Evolutionary conservation across 2,329 filamentous ascomycete genomes (phyloP), one percentile per base, ranked within the genome.

Genomic region (Coniochaeta hoffmannii): DNA sequence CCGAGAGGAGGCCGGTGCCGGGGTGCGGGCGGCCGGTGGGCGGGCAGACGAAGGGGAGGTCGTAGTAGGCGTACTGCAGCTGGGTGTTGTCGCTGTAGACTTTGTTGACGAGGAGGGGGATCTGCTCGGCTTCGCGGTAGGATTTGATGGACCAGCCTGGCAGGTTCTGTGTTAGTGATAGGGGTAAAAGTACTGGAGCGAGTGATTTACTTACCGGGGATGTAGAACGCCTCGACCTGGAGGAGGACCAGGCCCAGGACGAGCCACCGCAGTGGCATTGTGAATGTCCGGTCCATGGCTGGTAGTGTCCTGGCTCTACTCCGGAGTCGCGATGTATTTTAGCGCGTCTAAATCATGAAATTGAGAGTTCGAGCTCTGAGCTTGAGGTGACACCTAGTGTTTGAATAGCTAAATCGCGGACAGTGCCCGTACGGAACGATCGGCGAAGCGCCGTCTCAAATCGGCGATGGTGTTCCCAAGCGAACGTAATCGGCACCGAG

Each of bases 21-120:
- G 80, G 77, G 61, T 83, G 82, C 59, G 76, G 78, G 59, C 82
- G 78, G 52, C 88, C 88, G 9, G 85, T 88, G 1, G 89, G 87
- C 11, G 88, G 88, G 66, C 90, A 95, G 54, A 93, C 88, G 68
- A 95, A 96, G 8, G 90, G 90, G 1, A 95, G 83, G 63, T 94
- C 88, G 68, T 87, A 89, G 74, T 93, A 96, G 62, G 90, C 90
- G 81, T 91, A 95, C 69, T 95, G 90, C n/a, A 96, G 76, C 68
- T 94, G 87, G 8, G 89, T 94, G 64, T 89, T 86, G 71, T 95
- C 90, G 55, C 90, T 95, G 71, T 92, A 95, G 64, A 92, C 86
- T 70, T 96, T 96, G 75, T 96, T 96, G 61, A 94, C 88, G 55
- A 93, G 84, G n/a, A 96, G 77, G 1, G 90, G 90, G 36, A 96